Evolutionary conservation across 2,329 filamentous ascomycete genomes (phyloP), one percentile per base, ranked within the genome.

Genomic region (Aureobasidium sp.): DNA sequence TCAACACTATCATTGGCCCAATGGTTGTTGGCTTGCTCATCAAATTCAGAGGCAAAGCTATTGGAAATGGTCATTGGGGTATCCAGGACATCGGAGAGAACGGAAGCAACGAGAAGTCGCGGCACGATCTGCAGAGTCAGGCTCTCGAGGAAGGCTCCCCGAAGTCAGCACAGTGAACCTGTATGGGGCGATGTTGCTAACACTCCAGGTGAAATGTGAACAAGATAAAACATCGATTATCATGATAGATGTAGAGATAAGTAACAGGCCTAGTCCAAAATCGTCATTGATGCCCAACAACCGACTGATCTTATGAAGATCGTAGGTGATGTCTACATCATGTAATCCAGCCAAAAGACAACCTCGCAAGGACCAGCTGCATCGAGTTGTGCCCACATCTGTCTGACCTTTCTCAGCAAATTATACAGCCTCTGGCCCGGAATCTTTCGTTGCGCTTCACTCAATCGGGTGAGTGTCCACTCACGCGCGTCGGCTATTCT

Each of bases 1-100:
- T 69, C 24, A 68, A 69, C 20, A 71, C 66, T 0, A 69, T 70
- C 8, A 66, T 69, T 12, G 67, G 69, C 4, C 69, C 68, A 8
- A 61, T 69, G 15, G 65, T 59, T 44, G 69, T 70, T n/a, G 67
- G 69, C 0, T 8, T 70, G 13, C 37, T 67, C 20, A 63, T 69
- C 29, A 71, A 71, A 51, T 66, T 64, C 48, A 68, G 67, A 53
- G 66, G 64, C 4, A 59, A 66, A 7, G 36, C 37, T 1, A 69
- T 70, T 43, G 66, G 64, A 15, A 63, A 69, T 13, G 67, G 69
- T 27, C 50, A 37, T 61, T 67, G 53, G 70, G 66, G 50, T 5
- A 29, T 59, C 9, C 55, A 59, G 20, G 17, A 8, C 1, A 2
- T 27, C 26, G 15, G 4, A 1, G 24, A 29, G 2, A 26, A 27